Conservation (phyloP, 1,284 basidiomycete species). For the Cutaneotrichosporon sp. region DNA sequence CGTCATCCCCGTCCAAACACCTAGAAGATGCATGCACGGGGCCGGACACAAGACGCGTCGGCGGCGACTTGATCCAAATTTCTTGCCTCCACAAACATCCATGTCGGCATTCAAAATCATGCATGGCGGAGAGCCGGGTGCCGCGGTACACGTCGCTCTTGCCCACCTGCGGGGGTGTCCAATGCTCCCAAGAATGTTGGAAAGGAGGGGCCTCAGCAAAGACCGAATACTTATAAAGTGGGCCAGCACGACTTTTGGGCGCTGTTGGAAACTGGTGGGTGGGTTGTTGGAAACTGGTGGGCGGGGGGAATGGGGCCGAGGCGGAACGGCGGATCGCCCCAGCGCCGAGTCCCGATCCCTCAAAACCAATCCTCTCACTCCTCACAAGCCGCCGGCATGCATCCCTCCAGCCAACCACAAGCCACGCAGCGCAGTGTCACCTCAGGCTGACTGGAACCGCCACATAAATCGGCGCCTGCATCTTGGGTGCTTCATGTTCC, state of each 20-base stretch:
- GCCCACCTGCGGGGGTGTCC: background rate
- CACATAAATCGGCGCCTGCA: background rate
- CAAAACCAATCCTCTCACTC: background rate
- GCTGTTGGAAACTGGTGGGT: background rate
- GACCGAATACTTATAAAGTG: conserved; percentile 1
- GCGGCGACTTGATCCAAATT: background rate
- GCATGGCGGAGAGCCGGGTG: background rate
- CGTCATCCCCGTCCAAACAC: background rate
- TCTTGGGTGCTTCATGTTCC: no score
- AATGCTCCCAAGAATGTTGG: background rate
- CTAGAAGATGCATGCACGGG: background rate
- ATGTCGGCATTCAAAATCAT: background rate
- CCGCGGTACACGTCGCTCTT: background rate
- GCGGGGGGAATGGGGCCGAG: background rate
- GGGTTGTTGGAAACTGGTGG: background rate
- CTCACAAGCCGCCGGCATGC: background rate
- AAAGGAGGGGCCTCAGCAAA: background rate
- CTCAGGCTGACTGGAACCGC: background rate
- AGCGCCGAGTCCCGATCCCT: background rate
- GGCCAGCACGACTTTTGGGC: conserved; percentile 1
- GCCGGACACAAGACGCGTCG: background rate
- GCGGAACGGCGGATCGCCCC: background rate
- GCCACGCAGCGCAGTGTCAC: background rate
- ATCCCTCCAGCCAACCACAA: background rate
- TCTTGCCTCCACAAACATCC: background rate